Evolutionary conservation across 1,284 basidiomycete genomes (phyloP).

Genomic region (Ustilago nuda): DNA sequence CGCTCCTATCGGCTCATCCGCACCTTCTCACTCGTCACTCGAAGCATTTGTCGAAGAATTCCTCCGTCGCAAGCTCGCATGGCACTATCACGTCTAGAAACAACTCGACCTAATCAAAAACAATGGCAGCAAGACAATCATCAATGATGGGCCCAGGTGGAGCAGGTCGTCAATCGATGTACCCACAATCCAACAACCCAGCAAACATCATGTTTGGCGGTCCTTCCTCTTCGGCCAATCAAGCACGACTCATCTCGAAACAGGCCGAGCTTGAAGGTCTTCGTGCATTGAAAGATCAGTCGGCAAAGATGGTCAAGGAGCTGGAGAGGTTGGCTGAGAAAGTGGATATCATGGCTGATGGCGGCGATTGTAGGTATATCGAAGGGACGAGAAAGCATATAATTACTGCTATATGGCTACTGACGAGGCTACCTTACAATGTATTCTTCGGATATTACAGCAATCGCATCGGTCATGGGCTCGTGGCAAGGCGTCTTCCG

Average conservation of each 20-base stretch:
- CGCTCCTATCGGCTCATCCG: no score
- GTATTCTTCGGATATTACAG: conserved; percentile 19
- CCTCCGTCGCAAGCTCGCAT: no score
- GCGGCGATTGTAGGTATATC: conserved; percentile 58
- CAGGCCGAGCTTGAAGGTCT: conserved; percentile 65
- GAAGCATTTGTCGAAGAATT: no score
- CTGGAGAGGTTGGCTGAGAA: conserved; percentile 58
- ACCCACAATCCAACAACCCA: conserved; percentile 27
- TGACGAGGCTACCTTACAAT: neutral
- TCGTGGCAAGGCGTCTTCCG: conserved; percentile 67
- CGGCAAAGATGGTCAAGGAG: conserved; percentile 61
- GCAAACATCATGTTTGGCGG: conserved; percentile 47
- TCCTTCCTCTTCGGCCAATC: conserved; percentile 45
- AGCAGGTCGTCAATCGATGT: conserved; percentile 44
- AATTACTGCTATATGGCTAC: neutral
- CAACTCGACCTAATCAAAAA: neutral
- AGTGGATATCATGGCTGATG: conserved; percentile 61
- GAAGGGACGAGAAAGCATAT: no score
- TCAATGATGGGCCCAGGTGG: conserved; percentile 24
- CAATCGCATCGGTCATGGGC: conserved; percentile 63
- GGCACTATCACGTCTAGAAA: no score
- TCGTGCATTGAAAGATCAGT: conserved; percentile 59
- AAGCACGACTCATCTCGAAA: conserved; percentile 56
- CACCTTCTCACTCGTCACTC: no score
- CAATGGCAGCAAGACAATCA: conserved; percentile 39